Percentiles rank a stretch among this genome's conserved stretches.
These are phyloP conservation scores for Fusarium pilosicola DNA, from an alignment of 2,329 filamentous ascomycete genomes.

Conservation along the genomic window DNA sequence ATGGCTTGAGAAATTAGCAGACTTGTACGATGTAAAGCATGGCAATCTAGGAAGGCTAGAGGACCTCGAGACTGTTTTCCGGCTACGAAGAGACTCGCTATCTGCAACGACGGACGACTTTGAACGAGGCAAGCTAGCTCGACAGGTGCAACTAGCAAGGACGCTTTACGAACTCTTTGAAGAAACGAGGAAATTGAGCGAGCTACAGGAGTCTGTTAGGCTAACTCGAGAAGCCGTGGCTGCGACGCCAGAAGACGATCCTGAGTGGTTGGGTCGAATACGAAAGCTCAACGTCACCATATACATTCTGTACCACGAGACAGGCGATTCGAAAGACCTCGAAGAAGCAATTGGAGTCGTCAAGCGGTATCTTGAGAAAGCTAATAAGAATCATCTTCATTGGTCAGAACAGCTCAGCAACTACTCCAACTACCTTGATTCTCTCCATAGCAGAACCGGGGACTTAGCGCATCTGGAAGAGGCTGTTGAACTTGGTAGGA, in stretches of 20 bases:
- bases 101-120: rapidly evolving
- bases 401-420: not conserved
- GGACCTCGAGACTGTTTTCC: not conserved
- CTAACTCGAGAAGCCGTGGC: not conserved
- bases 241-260: not conserved
- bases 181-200: rapidly evolving
- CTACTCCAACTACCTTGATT: not conserved
- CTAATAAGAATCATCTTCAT: not conserved
- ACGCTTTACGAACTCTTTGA: not conserved
- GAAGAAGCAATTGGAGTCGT: not conserved
- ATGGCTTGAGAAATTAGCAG: not conserved
- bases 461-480: not conserved
- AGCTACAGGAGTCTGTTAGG: not conserved
- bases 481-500: not conserved
- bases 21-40: not conserved
- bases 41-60: not conserved
- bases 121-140: rapidly evolving
- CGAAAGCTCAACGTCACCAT: not conserved
- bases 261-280: not conserved
- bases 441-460: not conserved
- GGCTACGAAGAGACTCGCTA: not conserved
- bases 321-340: rapidly evolving
- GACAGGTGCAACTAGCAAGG: not conserved
- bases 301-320: not conserved
- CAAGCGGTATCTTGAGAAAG: not conserved